Base-by-base conservation (phyloP, 2,329 filamentous ascomycete species). In the Curvularia lunata region DNA sequence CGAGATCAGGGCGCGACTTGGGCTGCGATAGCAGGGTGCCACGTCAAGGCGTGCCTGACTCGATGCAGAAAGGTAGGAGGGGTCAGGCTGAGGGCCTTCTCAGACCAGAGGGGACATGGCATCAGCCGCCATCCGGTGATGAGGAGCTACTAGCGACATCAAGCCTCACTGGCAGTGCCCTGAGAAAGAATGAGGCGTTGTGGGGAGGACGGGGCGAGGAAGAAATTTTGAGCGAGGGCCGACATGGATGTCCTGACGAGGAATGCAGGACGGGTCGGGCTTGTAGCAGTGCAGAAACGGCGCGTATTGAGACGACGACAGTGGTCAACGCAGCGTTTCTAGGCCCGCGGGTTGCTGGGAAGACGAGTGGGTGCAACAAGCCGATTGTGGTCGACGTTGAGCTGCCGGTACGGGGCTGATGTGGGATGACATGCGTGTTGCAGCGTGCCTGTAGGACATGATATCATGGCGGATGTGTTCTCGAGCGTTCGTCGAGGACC, bases 321-420 rank as follows among this genome's bases (percentile, higher is more conserved):
- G 79, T 96, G 52, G 84, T 95, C 65, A 96, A 96, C 77, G 90
- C 90, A 27, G 87, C 91, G 19, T 87, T 93, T 61, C 84, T 90
- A 82, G 86, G 86, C 42, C 87, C 82, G 21, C 87, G 84, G 59
- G 88, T 86, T 77, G 68, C 72, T 12, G 67, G 67, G 32, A 80
- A 77, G 1, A 86, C 86, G 16, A 90, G 88, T 73, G 82, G 77
- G 60, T 87, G 90, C 76, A 87, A 93, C 75, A 91, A 92, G 72
- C 88, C 91, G 19, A 89, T 96, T 64, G 88, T 96, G n/a, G 87
- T 96, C 12, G 91, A 96, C 72, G 70, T 96, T 28, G 86, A 92
- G 63, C 78, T 95, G 59, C 88, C 88, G 0, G 79, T 88, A 19
- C 85, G 82, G 80, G 71, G 41, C 38, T 53, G 53, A 59, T 50